Conservation (phyloP, 1,284 basidiomycete genomes). For the Phylloporus sp. region DNA sequence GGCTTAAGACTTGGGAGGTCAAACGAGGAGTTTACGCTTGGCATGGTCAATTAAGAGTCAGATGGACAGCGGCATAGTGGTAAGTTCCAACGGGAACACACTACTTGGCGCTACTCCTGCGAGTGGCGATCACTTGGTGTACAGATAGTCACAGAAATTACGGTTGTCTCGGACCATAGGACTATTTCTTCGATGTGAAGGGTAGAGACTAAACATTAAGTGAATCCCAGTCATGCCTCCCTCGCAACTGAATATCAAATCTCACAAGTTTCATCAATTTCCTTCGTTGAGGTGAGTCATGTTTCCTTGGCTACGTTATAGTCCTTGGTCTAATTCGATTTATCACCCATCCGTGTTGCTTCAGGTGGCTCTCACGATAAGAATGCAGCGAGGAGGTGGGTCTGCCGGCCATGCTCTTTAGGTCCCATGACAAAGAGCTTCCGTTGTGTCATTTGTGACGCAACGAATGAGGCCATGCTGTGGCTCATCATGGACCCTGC, state of each 20-base stretch:
- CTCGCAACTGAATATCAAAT: no score
- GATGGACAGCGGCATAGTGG: not conserved
- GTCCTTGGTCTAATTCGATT: no score
- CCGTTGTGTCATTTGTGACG: not conserved
- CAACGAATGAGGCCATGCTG: no score
- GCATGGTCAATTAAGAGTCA: not conserved
- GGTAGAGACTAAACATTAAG: not conserved
- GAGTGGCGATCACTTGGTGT: not conserved
- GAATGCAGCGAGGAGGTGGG: not conserved
- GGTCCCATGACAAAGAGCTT: not conserved
- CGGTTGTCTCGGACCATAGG: not conserved
- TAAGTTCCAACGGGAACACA: not conserved
- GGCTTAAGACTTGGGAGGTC: not conserved
- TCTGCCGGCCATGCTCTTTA: not conserved
- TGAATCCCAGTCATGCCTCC: not conserved
- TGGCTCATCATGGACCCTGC: not conserved
- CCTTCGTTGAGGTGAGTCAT: no score
- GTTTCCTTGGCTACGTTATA: no score
- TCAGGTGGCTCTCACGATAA: not conserved
- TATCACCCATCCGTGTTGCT: not conserved
- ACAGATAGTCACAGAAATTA: not conserved
- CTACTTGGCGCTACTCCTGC: conserved; percentile 1
- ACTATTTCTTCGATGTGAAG: not conserved
- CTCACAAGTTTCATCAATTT: no score
- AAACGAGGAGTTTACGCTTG: not conserved